These are phyloP conservation scores for Globisporangium irregulare DNA, from an alignment of 352 stramenopile genomes.

Conservation along the genomic window DNA sequence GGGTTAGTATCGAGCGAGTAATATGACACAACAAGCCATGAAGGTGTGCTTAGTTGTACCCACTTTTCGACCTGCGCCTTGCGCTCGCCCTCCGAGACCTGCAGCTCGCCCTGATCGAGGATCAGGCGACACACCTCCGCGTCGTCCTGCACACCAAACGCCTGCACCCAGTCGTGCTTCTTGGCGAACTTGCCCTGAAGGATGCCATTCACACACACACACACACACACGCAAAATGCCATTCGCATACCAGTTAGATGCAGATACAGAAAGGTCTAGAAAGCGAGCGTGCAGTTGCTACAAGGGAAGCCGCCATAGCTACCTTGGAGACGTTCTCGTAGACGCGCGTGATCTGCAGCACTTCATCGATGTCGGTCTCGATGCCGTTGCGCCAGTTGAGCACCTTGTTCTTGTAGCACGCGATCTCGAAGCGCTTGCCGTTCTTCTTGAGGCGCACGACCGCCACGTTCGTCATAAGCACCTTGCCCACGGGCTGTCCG, in stretches of 20 bases:
- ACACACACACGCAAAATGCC: too few relatives aligned
- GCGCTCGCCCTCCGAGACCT: slow-evolving; percentile 96
- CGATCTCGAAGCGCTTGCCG: slow-evolving; percentile 98
- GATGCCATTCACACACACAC: not conserved
- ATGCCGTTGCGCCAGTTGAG: slow-evolving; percentile 98
- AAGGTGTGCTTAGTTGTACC: not conserved
- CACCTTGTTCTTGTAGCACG: slow-evolving; percentile 99
- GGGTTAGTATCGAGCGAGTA: not conserved
- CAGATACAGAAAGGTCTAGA: too few relatives aligned
- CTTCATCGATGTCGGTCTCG: slow-evolving; percentile 97
- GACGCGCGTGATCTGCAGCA: slow-evolving; percentile 96
- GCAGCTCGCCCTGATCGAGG: slow-evolving; percentile 95
- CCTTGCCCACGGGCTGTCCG: slow-evolving; percentile 78
- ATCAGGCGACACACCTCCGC: slow-evolving; percentile 92
- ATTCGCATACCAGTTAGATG: too few relatives aligned
- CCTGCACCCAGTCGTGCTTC: slow-evolving; percentile 91
- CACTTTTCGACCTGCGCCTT: slow-evolving; percentile 90
- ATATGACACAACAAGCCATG: not conserved
- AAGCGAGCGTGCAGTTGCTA: too few relatives aligned
- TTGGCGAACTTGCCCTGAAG: slow-evolving; percentile 93
- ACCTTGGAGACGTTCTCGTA: slow-evolving; percentile 98
- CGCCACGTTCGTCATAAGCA: slow-evolving; percentile 96
- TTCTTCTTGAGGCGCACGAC: slow-evolving; percentile 93
- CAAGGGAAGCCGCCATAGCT: not conserved
- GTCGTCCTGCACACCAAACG: slow-evolving; percentile 92